Conservation (phyloP, 176 grass and related monocot species). For the barley (Hordeum vulgare) region MorexV3_pseudomolecules_assembly NC_058519.1:512086937-512087436, state of each 20-base stretch:
- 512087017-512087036: neutral
- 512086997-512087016: neutral
- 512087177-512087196: neutral
- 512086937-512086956: conserved; percentile 38
- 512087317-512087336: neutral
- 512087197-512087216: neutral
- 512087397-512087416: neutral
- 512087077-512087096: neutral
- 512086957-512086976: conserved; percentile 4
- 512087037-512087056: neutral
- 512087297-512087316: neutral
- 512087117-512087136: neutral
- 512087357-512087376: neutral
- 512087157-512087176: neutral
- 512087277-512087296: neutral
- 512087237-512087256: neutral
- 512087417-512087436: neutral
- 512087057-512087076: neutral
- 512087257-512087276: neutral
- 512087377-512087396: too few relatives aligned
- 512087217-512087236: neutral
- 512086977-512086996: conserved; percentile 16
- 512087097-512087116: neutral
- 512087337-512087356: neutral
- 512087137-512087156: neutral